Evolutionary conservation across 1,139 yeast species (phyloP), one percentile per base, ranked within the genome.

Genomic region (Candida sp.): DNA sequence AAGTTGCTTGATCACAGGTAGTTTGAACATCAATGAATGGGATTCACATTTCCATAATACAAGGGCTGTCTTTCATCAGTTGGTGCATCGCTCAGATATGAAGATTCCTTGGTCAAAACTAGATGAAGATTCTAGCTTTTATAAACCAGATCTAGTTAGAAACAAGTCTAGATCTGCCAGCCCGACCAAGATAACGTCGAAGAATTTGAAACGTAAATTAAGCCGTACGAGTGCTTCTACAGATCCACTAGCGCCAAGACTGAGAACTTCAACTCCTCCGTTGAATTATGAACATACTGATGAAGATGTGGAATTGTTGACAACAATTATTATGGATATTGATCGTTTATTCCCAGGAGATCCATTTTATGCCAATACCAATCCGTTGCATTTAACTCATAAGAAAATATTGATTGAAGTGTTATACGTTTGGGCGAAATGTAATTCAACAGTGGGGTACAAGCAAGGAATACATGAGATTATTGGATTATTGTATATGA

Each of bases 381-480:
- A 51, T 27, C 49, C 58, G 1, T 43, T 48, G 4, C 46, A 64
- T 5, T 23, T 49, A 7, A 37, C 45, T 11, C 43, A 50, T 27
- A 77, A 77, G 52, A 54, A 63, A 9, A 73, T 70, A 39, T 63
- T 84, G 47, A 68, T 77, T 21, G 77, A 78, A 50, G 64, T 84
- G 3, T 56, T 84, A 25, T 83, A 68, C 58, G 64, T 77, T 5
- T 81, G 83, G 75, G 64, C 81, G 27, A 73, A 75, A 52, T 69
- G 74, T 49, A 79, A 80, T 52, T 73, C 76, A 22, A 59, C 62
- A 35, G 67, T 73, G n/a, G 78, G 81, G 2, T 84, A 84, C 57
- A 82, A 79, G 52, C 91, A 84, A 55, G 91, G 91, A 0, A 69
- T 79, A 48, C 91, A 84, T 60, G 91, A 84, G 56, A 66, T 84